Percentiles rank a stretch among this genome's conserved stretches.
These are phyloP conservation scores for Debaryomyces subglobosus DNA, from an alignment of 1,139 yeast species.

Conservation along the genomic window DNA sequence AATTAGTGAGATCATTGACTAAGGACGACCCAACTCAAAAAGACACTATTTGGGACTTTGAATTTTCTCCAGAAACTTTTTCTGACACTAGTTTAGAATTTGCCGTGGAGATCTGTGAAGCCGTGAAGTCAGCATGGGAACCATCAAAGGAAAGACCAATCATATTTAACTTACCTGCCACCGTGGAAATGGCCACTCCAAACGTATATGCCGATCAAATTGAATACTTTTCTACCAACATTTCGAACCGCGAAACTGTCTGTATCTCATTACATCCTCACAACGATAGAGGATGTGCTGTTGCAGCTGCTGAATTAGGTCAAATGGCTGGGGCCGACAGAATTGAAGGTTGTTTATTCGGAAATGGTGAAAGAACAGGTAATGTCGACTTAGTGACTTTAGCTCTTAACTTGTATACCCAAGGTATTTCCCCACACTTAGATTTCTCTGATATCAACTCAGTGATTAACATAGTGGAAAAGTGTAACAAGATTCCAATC, in stretches of 20 bases:
- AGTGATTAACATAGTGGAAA: slow-evolving; percentile 85
- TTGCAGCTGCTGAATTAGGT: slow-evolving; percentile 95
- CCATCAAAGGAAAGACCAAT: slow-evolving; percentile 84
- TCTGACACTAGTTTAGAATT: slow-evolving; percentile 86
- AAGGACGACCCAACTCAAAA: slow-evolving; percentile 80
- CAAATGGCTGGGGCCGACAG: slow-evolving; percentile 96
- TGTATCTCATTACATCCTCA: slow-evolving; percentile 93
- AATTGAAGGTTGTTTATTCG: slow-evolving; percentile 96
- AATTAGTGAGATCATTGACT: slow-evolving; percentile 78
- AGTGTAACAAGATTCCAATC: slow-evolving; percentile 93
- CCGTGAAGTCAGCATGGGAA: slow-evolving; percentile 93
- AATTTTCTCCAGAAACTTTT: slow-evolving; percentile 94
- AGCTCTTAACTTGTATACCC: slow-evolving; percentile 91
- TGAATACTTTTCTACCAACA: slow-evolving; percentile 81
- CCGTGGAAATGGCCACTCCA: slow-evolving; percentile 96
- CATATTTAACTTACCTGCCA: slow-evolving; percentile 95
- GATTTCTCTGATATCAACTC: slow-evolving; percentile 86
- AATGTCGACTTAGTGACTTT: slow-evolving; percentile 93
- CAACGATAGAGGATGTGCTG: slow-evolving; percentile 97
- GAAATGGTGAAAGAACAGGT: slow-evolving; percentile 98
- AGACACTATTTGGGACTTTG: slow-evolving; percentile 84
- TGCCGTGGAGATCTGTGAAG: slow-evolving; percentile 86
- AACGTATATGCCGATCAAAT: slow-evolving; percentile 96
- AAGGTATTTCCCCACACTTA: slow-evolving; percentile 83
- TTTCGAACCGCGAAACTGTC: slow-evolving; percentile 80